A percentile compares a stretch with the other conserved stretches of the same genome.
These are phyloP conservation scores for Phaeosphaeriaceae sp. DNA, from an alignment of 2,329 filamentous ascomycete genomes.

Conservation along the genomic window DNA sequence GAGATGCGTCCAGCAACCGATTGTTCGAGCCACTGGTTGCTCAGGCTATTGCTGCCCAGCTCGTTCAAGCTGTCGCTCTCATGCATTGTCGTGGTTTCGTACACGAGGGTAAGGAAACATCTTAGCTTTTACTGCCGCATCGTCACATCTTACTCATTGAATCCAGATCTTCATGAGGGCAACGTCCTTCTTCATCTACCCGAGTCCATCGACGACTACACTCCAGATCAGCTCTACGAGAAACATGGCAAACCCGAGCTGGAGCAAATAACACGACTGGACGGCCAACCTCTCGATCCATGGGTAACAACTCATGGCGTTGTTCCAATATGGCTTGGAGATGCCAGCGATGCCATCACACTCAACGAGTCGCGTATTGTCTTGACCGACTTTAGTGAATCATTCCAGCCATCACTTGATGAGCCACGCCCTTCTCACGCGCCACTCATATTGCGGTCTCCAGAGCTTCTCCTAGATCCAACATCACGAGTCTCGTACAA, in stretches of 20 bases:
- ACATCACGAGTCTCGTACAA: slow-evolving; percentile 4
- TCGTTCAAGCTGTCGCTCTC: slow-evolving; percentile 15
- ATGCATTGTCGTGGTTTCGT: slow-evolving; percentile 18
- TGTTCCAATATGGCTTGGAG: slow-evolving; percentile 16
- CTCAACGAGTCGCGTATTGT: slow-evolving; percentile 11
- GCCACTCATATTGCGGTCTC: slow-evolving; percentile 4
- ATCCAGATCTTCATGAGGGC: slow-evolving; percentile 17
- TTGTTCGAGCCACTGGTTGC: slow-evolving; percentile 15
- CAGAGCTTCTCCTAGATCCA: slow-evolving; percentile 11
- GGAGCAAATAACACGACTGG: slow-evolving; percentile 8
- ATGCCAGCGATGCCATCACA: slow-evolving; percentile 8
- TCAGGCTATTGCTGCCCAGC: slow-evolving; percentile 17
- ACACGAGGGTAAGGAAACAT: slow-evolving; percentile 18
- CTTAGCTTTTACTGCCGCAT: not conserved
- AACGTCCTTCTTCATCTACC: slow-evolving; percentile 19
- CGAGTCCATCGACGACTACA: slow-evolving; percentile 9
- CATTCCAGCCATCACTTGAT: slow-evolving; percentile 13
- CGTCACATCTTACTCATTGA: not conserved
- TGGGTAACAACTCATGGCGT: slow-evolving; percentile 20
- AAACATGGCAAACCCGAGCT: slow-evolving; percentile 14
- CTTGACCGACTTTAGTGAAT: slow-evolving; percentile 18
- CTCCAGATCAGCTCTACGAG: slow-evolving; percentile 13
- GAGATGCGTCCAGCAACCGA: slow-evolving; percentile 8
- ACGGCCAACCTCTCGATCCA: slow-evolving; percentile 14
- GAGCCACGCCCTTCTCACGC: slow-evolving; percentile 6